Evolutionary conservation across 495 filamentous ascomycete species (phyloP).

Genomic region (Penicillium silybi): DNA sequence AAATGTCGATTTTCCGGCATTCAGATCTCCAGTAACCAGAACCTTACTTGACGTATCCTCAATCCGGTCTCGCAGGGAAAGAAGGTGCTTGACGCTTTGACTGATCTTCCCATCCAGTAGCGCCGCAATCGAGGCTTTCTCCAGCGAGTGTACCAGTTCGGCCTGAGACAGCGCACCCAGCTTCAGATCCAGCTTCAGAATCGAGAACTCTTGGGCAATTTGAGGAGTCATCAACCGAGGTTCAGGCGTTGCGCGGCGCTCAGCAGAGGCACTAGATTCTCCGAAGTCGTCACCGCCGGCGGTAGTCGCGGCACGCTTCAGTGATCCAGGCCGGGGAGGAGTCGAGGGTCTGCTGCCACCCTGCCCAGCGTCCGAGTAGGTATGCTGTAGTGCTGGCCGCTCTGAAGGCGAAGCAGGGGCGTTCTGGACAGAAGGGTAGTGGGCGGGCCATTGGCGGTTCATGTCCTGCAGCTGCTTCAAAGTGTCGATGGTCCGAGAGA

Average conservation of each 20-base stretch:
- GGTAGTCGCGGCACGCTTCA: slow-evolving; percentile 70
- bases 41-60: slow-evolving; percentile 98
- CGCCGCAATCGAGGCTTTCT: slow-evolving; percentile 84
- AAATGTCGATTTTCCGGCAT: slow-evolving; percentile 97
- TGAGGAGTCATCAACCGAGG: slow-evolving; percentile 84
- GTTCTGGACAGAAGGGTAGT: slow-evolving; percentile 84
- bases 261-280: slow-evolving; percentile 69
- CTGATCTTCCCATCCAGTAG: slow-evolving; percentile 90
- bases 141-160: slow-evolving; percentile 93
- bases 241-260: slow-evolving; percentile 53
- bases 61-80: slow-evolving; percentile 83
- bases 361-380: slow-evolving; percentile 41
- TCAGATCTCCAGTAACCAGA: slow-evolving; percentile 92
- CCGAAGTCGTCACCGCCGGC: slow-evolving; percentile 54
- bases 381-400: slow-evolving; percentile 48
- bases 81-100: slow-evolving; percentile 85
- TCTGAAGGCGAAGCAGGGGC: slow-evolving; percentile 42
- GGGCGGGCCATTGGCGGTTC: slow-evolving; percentile 89
- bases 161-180: slow-evolving; percentile 79
- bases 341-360: slow-evolving; percentile 31
- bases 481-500: slow-evolving; percentile 78
- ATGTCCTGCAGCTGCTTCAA: slow-evolving; percentile 76
- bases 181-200: slow-evolving; percentile 91
- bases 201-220: slow-evolving; percentile 92
- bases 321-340: slow-evolving; percentile 45